Conservation (phyloP, 2,329 filamentous ascomycete species). For the Pyrenophora graminea region DNA sequence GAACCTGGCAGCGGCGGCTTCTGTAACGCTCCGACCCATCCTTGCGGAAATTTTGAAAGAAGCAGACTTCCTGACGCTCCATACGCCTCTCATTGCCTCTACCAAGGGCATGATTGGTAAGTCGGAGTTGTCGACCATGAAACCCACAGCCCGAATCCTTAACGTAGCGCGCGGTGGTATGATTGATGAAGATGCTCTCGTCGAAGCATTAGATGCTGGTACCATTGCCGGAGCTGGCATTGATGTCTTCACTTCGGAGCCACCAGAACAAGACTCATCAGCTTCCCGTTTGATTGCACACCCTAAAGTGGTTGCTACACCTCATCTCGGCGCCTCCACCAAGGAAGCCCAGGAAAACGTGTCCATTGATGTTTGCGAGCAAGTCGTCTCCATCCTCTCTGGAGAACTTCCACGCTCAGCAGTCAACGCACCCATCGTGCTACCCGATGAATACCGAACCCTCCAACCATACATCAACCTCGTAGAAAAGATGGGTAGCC, state of each 20-base stretch:
- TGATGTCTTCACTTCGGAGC: conserved; percentile 79
- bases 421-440: conserved; percentile 80
- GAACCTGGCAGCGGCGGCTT: conserved; percentile 70
- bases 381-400: conserved; percentile 73
- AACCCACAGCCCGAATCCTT: conserved; percentile 71
- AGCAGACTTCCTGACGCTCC: conserved; percentile 78
- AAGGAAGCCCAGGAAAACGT: conserved; percentile 85
- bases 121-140: conserved; percentile 71
- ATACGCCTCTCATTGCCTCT: conserved; percentile 77
- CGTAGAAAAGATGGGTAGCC: conserved; percentile 76
- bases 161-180: conserved; percentile 82
- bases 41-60: conserved; percentile 66
- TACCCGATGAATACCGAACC: conserved; percentile 78
- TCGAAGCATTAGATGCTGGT: conserved; percentile 70
- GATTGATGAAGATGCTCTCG: conserved; percentile 74
- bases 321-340: conserved; percentile 79
- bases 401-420: conserved; percentile 75
- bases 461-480: conserved; percentile 76
- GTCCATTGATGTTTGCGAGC: conserved; percentile 79
- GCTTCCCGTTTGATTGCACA: conserved; percentile 69
- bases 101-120: conserved; percentile 75
- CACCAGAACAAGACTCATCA: conserved; percentile 62
- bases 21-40: conserved; percentile 64
- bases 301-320: conserved; percentile 74
- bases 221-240: conserved; percentile 77